Conservation (phyloP, 768 basidiomycete species). For the Pleurotus salmoneostramineus region DNA sequence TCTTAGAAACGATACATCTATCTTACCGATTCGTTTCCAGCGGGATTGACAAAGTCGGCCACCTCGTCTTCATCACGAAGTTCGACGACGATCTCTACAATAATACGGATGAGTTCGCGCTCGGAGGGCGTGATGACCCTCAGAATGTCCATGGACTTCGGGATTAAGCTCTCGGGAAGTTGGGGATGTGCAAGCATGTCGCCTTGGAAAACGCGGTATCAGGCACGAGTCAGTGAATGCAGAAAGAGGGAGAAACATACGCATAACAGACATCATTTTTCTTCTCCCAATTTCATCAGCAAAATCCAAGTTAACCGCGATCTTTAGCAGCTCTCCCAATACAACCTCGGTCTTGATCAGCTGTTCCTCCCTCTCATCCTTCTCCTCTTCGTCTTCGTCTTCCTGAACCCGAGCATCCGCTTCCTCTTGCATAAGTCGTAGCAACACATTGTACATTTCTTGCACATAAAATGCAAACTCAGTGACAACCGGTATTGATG, state of each 20-base stretch:
- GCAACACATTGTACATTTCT: constrained; percentile 64
- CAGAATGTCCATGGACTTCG: constrained; percentile 82
- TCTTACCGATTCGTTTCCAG: constrained; percentile 8
- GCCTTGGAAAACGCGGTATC: constrained; percentile 33
- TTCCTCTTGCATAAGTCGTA: constrained; percentile 35
- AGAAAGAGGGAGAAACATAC: constrained; percentile 41
- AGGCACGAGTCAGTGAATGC: background rate
- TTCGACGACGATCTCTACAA: constrained; percentile 83
- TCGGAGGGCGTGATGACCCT: constrained; percentile 80
- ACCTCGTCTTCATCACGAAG: constrained; percentile 48
- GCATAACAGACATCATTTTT: constrained; percentile 85
- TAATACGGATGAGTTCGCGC: constrained; percentile 81
- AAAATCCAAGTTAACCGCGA: constrained; percentile 85
- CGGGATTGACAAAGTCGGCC: constrained; percentile 19
- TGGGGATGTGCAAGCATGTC: constrained; percentile 86
- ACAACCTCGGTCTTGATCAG: constrained; percentile 66
- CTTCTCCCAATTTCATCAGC: constrained; percentile 92
- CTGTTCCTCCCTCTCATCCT: constrained; percentile 52
- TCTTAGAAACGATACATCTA: no score
- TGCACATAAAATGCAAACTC: constrained; percentile 85
- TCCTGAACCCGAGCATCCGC: constrained; percentile 32
- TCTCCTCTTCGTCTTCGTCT: constrained; percentile 38
- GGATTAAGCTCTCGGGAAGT: constrained; percentile 76
- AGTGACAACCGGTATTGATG: constrained; percentile 83
- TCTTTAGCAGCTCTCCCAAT: constrained; percentile 74